These are phyloP conservation scores for Camelina hispida DNA, from an alignment of 345 rosid genomes.

Conservation along the genomic window DNA sequence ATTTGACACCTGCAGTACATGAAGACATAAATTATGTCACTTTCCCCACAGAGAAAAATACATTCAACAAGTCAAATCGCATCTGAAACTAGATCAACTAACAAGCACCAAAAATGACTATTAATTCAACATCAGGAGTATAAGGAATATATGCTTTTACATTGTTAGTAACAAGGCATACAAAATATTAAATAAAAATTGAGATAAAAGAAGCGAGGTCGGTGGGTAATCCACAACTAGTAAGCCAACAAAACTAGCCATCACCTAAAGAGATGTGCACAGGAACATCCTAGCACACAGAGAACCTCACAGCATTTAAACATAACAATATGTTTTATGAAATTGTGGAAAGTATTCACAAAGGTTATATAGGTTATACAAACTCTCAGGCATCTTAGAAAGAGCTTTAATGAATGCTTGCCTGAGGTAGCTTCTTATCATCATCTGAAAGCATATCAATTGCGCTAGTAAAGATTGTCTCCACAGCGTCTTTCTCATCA, in stretches of 20 bases:
- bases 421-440: conserved; percentile 99
- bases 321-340: conserved; percentile 5
- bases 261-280: background rate
- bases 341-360: background rate
- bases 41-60: conserved; percentile 8
- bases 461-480: conserved; percentile 92
- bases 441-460: conserved; percentile 98
- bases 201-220: background rate
- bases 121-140: conserved; percentile 11
- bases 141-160: conserved; percentile 5
- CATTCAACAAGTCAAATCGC: conserved; percentile 9
- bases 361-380: conserved; percentile 7
- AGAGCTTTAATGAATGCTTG: conserved; percentile 49
- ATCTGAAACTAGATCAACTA: conserved; percentile 19
- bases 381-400: conserved; percentile 18
- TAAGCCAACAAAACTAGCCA: conserved; percentile 3
- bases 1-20: conserved; percentile 72
- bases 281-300: background rate
- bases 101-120: background rate
- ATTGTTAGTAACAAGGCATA: conserved; percentile 15
- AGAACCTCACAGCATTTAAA: background rate
- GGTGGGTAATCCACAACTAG: background rate
- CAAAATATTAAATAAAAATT: background rate
- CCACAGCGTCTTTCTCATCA: conserved; percentile 83
- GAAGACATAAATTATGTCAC: conserved; percentile 36